These are phyloP conservation scores for Annulohypoxylon moriforme DNA, from an alignment of 495 filamentous ascomycete species.

Conservation along the genomic window DNA sequence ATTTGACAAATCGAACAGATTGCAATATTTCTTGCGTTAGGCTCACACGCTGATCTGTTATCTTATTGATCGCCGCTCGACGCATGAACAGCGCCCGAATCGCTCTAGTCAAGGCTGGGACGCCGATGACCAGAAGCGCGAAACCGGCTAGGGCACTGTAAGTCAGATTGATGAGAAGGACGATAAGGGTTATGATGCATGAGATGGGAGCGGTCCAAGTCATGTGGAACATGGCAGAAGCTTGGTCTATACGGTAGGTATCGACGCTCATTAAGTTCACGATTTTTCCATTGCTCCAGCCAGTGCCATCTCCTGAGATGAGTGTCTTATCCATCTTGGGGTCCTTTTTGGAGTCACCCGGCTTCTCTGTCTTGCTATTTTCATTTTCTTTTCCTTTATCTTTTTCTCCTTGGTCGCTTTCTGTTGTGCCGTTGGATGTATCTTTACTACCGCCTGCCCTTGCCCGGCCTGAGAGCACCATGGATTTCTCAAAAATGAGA, in stretches of 20 bases:
- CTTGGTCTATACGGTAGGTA: conserved; percentile 88
- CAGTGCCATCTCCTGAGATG: conserved; percentile 73
- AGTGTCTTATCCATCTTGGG: conserved; percentile 57
- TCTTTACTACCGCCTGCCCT: conserved; percentile 74
- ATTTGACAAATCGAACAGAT: conserved; percentile 94
- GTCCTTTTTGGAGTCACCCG: conserved; percentile 49
- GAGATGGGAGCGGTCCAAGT: conserved; percentile 85
- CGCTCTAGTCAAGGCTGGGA: conserved; percentile 78
- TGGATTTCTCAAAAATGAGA: conserved; percentile 82
- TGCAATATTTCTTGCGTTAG: conserved; percentile 93
- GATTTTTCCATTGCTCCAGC: conserved; percentile 92
- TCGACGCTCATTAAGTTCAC: conserved; percentile 94
- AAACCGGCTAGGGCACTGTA: conserved; percentile 92
- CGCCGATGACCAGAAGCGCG: conserved; percentile 78
- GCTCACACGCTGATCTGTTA: conserved; percentile 90
- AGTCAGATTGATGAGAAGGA: conserved; percentile 85
- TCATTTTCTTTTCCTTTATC: conserved; percentile 49
- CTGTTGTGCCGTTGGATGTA: conserved; percentile 41
- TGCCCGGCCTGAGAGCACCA: conserved; percentile 82
- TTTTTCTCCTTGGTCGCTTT: conserved; percentile 41
- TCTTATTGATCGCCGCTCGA: conserved; percentile 83
- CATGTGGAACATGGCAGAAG: conserved; percentile 88
- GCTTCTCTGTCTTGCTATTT: conserved; percentile 48
- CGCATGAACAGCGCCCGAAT: conserved; percentile 77
- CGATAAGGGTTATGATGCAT: conserved; percentile 78